Evolutionary conservation across 805 yeast genomes (phyloP), one percentile per base, ranked within the genome.

Genomic region (Kazachstania martiniae): DNA sequence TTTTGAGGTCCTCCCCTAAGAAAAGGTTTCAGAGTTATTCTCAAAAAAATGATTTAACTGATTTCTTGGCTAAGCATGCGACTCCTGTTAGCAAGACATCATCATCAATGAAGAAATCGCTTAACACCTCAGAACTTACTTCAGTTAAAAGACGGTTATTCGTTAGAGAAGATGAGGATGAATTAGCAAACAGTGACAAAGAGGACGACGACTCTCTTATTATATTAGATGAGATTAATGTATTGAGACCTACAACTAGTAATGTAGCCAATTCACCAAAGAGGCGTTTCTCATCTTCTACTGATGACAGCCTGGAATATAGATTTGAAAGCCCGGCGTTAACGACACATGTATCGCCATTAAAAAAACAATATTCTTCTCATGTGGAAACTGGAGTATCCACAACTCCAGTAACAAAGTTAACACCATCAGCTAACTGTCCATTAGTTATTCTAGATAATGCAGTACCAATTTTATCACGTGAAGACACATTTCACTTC

Each of bases 31-130:
- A 18, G 4, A 27, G 27, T 12, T 36, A 34, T 14, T 21, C 29
- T 7, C 58, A 53, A 32, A 44, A 42, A 25, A 52, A 49, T 29
- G 52, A 40, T 12, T 32, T 53, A 8, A 53, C 51, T 28, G 29
- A 8, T 1, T 53, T 51, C 29, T 32, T 52, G 14, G 33, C 30
- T 24, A 32, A 29, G 12, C 53, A 47, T 34, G 29, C 51, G 1
- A 39, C 53, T 1, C 51, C 53, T 9, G n/a, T 23, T 7, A 23
- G n/a, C n/a, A n/a, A n/a, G n/a, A n/a, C n/a, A n/a, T n/a, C n/a
- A n/a, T n/a, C n/a, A n/a, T n/a, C n/a, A 12, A 18, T 43, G 6
- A 40, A 40, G 19, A 31, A 31, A 23, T 26, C n/a, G n/a, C n/a
- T n/a, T n/a, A n/a, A n/a, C n/a, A n/a, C n/a, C n/a, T n/a, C n/a